These are phyloP conservation scores for Aspergillus nomiae DNA, from an alignment of 2,329 filamentous ascomycete genomes.

Conservation along the genomic window DNA sequence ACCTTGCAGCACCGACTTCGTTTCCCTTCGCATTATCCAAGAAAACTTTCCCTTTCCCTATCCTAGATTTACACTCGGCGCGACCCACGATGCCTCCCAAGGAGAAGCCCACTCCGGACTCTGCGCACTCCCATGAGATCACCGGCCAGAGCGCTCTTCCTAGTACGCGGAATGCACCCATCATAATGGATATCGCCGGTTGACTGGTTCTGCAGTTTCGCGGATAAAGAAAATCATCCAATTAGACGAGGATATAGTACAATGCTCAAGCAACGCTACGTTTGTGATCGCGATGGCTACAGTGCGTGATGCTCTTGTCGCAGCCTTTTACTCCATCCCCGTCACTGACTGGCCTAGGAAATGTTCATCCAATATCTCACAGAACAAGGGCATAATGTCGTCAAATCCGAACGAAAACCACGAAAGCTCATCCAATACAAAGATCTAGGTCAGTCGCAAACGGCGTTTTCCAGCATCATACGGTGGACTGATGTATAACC, in stretches of 20 bases:
- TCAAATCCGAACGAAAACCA: constrained; percentile 88
- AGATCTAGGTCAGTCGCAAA: constrained; percentile 69
- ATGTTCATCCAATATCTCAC: constrained; percentile 94
- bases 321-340: neutral
- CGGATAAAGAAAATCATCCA: constrained; percentile 95
- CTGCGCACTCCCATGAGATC: constrained; percentile 71
- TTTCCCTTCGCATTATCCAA: neutral
- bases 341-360: constrained; percentile 59
- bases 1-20: neutral
- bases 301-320: constrained; percentile 48
- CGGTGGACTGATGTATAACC: constrained; percentile 11
- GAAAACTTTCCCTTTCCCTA: neutral
- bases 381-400: constrained; percentile 80
- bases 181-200: neutral
- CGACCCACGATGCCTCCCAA: constrained; percentile 76
- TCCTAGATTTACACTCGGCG: neutral
- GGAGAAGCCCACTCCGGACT: constrained; percentile 68
- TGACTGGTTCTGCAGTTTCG: constrained; percentile 64
- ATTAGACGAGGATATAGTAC: constrained; percentile 79
- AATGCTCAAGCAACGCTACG: constrained; percentile 90
- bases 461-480: neutral
- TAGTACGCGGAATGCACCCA: constrained; percentile 57
- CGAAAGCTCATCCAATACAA: constrained; percentile 94
- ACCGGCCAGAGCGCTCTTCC: constrained; percentile 85
- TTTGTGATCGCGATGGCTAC: constrained; percentile 93